These are phyloP conservation scores for Spiromastix sp. DNA, from an alignment of 2,329 filamentous ascomycete genomes.

Conservation along the genomic window DNA sequence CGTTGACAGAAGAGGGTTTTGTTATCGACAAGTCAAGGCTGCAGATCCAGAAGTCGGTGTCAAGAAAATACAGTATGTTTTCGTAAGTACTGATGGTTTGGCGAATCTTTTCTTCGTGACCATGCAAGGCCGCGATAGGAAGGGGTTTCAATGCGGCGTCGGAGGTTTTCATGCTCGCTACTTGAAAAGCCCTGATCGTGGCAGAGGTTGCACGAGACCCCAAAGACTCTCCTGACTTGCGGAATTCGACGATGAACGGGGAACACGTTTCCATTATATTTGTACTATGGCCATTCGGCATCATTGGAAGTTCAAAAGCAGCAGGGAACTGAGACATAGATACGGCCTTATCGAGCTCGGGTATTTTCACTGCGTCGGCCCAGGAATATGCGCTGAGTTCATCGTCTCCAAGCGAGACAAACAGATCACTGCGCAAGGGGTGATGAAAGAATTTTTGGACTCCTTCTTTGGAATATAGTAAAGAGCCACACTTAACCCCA, in stretches of 20 bases:
- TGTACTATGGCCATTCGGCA: no score
- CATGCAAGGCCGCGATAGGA: slow-evolving; percentile 2
- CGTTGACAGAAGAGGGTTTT: background rate
- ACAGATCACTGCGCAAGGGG: background rate
- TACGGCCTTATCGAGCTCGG: background rate
- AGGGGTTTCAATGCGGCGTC: slow-evolving; percentile 7
- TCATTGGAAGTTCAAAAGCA: slow-evolving; percentile 4
- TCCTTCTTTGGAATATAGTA: background rate
- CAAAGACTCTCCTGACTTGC: no score
- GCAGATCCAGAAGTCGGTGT: slow-evolving; percentile 19
- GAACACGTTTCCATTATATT: no score
- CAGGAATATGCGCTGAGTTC: background rate
- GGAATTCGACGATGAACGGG: no score
- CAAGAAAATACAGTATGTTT: slow-evolving; percentile 15
- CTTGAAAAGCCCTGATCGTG: no score
- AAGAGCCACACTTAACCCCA: background rate
- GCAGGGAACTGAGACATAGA: background rate
- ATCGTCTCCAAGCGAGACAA: background rate
- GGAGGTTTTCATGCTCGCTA: no score
- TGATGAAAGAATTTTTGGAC: background rate
- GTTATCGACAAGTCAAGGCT: slow-evolving; percentile 12
- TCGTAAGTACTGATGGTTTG: slow-evolving; percentile 10
- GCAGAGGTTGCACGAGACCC: no score
- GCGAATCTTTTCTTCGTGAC: slow-evolving; percentile 1
- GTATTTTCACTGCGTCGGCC: background rate